Percentiles rank a stretch among this genome's conserved stretches.
These are phyloP conservation scores for Penicillium decumbens DNA, from an alignment of 2,329 filamentous ascomycete species.

Conservation along the genomic window DNA sequence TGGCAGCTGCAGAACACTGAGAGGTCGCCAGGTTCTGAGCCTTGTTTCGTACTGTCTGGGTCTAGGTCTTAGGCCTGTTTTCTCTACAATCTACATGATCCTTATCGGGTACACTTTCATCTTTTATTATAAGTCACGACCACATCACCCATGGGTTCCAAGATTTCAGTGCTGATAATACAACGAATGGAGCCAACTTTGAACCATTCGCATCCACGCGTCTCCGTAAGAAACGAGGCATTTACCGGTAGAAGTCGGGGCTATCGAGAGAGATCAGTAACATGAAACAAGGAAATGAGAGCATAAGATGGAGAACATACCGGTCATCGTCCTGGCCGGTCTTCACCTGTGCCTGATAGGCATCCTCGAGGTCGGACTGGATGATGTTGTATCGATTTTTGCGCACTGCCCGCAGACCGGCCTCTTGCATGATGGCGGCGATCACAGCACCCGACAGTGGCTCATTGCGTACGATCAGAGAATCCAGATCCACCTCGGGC, in stretches of 20 bases:
- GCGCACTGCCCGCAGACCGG: slow-evolving; percentile 83
- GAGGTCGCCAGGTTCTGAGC: background rate
- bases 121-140: background rate
- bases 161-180: slow-evolving; percentile 28
- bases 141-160: slow-evolving; percentile 12
- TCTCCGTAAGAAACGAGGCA: background rate
- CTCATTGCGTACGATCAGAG: slow-evolving; percentile 92
- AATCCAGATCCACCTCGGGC: slow-evolving; percentile 93
- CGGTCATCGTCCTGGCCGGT: slow-evolving; percentile 64
- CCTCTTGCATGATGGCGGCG: slow-evolving; percentile 98
- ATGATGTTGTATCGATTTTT: slow-evolving; percentile 99
- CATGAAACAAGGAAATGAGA: background rate
- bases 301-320: slow-evolving; percentile 31
- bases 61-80: background rate
- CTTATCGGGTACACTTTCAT: background rate
- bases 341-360: slow-evolving; percentile 96
- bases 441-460: slow-evolving; percentile 93
- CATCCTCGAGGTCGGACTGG: slow-evolving; percentile 91
- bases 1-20: slow-evolving; percentile 20
- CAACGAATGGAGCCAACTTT: slow-evolving; percentile 24
- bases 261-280: slow-evolving; percentile 55
- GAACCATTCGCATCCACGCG: slow-evolving; percentile 17
- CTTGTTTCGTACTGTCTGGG: background rate
- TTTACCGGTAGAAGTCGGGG: slow-evolving; percentile 82
- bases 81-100: background rate